Percentiles rank a stretch among this genome's conserved stretches.
Conservation (phyloP, 2,329 filamentous ascomycete genomes). For the Beauveria medogensis region DNA sequence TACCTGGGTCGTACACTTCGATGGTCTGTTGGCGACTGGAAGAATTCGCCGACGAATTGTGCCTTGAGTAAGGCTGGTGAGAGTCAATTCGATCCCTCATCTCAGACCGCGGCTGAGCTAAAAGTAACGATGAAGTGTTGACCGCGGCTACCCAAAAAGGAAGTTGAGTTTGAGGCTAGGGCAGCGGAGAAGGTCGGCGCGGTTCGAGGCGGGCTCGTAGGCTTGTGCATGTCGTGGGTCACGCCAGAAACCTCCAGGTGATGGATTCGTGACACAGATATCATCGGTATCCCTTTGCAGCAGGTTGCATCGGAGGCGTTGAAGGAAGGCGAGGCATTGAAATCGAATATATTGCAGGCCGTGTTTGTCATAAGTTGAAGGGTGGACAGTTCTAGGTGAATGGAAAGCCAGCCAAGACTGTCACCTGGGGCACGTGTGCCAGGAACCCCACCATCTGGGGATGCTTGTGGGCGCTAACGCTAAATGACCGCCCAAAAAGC, state of each 20-base stretch:
- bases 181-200: neutral
- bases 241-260: neutral
- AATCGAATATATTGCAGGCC: neutral
- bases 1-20: neutral
- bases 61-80: neutral
- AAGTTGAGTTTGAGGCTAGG: neutral
- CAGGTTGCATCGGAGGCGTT: neutral
- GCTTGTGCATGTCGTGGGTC: neutral
- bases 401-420: neutral
- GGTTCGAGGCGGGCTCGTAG: neutral
- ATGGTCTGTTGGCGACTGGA: neutral
- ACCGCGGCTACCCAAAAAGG: slow-evolving; percentile 5
- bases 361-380: neutral
- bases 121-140: neutral
- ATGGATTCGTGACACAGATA: neutral
- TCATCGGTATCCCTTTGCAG: neutral
- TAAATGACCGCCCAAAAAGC: neutral
- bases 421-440: neutral
- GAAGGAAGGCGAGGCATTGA: neutral
- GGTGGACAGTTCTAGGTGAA: neutral
- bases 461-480: neutral
- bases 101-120: neutral
- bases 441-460: neutral
- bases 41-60: neutral
- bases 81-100: neutral